phyloP scores from a whole-genome alignment of 805 yeast species.

The Ogataea dorogensis region DNA sequence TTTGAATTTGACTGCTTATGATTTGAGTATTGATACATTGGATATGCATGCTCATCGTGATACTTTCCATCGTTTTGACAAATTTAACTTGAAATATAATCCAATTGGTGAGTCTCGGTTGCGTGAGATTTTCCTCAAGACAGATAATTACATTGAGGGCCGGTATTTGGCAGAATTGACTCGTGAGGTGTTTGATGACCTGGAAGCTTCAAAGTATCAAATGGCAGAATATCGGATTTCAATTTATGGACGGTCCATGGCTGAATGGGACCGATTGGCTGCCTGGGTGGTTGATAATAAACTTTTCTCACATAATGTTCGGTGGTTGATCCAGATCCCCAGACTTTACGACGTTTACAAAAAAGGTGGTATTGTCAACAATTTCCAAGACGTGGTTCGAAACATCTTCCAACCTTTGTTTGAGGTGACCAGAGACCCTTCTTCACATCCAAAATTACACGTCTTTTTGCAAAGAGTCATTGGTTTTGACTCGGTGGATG shows the following conservation, averaged over 20 bases:
- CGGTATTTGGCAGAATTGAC: constrained; percentile 90
- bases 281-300: constrained; percentile 94
- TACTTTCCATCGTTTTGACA: constrained; percentile 96
- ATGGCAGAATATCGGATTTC: constrained; percentile 97
- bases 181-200: constrained; percentile 87
- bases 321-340: constrained; percentile 97
- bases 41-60: constrained; percentile 99
- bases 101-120: constrained; percentile 98
- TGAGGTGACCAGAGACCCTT: constrained; percentile 85
- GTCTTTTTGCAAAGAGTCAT: constrained; percentile 89
- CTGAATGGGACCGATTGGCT: constrained; percentile 96
- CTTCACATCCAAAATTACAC: constrained; percentile 85
- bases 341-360: constrained; percentile 88
- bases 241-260: constrained; percentile 81
- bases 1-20: constrained; percentile 88
- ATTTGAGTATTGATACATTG: constrained; percentile 89
- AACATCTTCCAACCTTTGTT: constrained; percentile 86
- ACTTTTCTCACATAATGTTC: constrained; percentile 85
- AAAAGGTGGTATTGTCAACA: constrained; percentile 63
- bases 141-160: constrained; percentile 91
- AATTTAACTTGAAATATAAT: constrained; percentile 93
- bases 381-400: constrained; percentile 71
- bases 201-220: constrained; percentile 93
- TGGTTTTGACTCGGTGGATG: constrained; percentile 98
- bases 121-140: constrained; percentile 92